A percentile compares a stretch with the other conserved stretches of the same genome.
phyloP scores from a whole-genome alignment of 75 land plant species.

The Pseudotsuga menziesii region DNA sequence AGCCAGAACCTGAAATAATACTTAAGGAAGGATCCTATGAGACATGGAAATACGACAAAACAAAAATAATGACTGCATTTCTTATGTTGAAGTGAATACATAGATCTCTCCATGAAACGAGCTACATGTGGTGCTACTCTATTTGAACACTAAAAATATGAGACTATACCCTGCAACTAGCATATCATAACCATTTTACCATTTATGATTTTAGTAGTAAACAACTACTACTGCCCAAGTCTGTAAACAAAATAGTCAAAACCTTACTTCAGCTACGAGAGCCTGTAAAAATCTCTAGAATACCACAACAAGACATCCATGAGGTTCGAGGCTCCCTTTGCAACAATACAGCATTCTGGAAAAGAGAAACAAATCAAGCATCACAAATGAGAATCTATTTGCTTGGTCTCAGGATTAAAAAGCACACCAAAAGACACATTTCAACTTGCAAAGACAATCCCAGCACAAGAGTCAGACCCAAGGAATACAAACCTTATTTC shows the following conservation, averaged over 20 bases:
- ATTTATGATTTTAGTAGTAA: not conserved
- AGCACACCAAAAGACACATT: not conserved
- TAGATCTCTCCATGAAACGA: not conserved
- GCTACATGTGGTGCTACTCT: not conserved
- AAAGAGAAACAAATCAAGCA: not conserved
- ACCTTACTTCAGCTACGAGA: constrained; percentile 1
- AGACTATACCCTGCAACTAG: not conserved
- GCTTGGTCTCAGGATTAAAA: not conserved
- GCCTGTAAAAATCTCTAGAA: constrained; percentile 1
- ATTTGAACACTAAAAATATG: not conserved
- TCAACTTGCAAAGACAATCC: not conserved
- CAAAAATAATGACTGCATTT: not conserved
- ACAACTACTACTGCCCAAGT: not conserved
- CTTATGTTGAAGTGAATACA: not conserved
- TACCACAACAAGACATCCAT: constrained; percentile 10
- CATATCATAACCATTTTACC: not conserved
- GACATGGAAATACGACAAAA: not conserved
- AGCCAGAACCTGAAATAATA: not conserved
- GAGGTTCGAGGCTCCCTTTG: constrained; percentile 4
- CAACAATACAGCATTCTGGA: not conserved
- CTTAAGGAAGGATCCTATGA: not conserved
- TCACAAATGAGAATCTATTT: not conserved
- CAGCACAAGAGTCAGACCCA: not conserved
- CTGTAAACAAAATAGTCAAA: not conserved
- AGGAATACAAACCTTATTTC: constrained; percentile 3